These are phyloP conservation scores for Meyerozyma smithsonii DNA, from an alignment of 1,139 yeast genomes.

Conservation along the genomic window DNA sequence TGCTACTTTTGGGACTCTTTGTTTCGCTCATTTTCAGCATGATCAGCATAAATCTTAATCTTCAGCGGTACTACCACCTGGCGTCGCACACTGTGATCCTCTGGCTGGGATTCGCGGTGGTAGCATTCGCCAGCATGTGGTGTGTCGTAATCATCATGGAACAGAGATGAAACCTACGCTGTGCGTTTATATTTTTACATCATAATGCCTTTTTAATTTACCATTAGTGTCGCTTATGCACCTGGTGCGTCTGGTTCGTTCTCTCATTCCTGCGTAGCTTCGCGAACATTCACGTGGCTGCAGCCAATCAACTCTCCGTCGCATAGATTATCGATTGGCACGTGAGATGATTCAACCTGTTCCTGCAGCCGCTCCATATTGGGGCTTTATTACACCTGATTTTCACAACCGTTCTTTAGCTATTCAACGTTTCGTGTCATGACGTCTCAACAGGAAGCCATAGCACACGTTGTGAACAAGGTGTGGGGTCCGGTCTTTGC, in stretches of 20 bases:
- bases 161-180: background rate
- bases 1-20: conserved; percentile 30
- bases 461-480: conserved; percentile 7
- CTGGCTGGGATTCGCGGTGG: conserved; percentile 28
- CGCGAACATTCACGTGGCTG: background rate
- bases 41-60: conserved; percentile 27
- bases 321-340: conserved; percentile 10
- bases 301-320: conserved; percentile 6
- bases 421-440: background rate
- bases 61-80: conserved; percentile 26
- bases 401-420: background rate
- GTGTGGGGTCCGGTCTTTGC: conserved; percentile 33
- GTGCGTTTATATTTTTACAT: no score
- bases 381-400: background rate
- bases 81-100: conserved; percentile 22
- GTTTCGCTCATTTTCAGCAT: conserved; percentile 31
- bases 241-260: no score
- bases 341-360: conserved; percentile 14
- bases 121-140: conserved; percentile 21
- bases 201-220: no score
- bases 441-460: conserved; percentile 11
- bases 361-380: conserved; percentile 1
- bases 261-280: no score
- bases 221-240: no score
- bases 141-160: conserved; percentile 4